Conservation (phyloP, 257 asterid species). For the Schizonepeta tenuifolia region DNA sequence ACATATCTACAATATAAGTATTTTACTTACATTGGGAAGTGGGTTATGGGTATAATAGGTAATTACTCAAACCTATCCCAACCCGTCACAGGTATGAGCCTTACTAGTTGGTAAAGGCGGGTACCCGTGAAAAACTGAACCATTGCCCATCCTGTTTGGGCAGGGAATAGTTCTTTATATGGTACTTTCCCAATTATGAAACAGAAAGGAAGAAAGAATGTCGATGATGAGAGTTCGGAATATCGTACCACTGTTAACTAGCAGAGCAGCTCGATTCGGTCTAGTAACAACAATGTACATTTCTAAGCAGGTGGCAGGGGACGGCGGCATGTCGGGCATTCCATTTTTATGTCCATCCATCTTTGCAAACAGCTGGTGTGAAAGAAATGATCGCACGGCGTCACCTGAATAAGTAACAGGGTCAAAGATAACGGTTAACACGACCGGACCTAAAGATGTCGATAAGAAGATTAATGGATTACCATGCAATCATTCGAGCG, state of each 20-base stretch:
- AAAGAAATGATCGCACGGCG: constrained; percentile 97
- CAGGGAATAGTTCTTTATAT: neutral
- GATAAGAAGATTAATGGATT: constrained; percentile 24
- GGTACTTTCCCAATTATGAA: neutral
- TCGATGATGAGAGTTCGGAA: neutral
- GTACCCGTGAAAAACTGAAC: no score
- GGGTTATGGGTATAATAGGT: no score
- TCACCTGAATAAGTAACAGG: constrained; percentile 53
- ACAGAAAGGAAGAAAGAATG: neutral
- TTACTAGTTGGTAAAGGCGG: no score
- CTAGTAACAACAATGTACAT: constrained; percentile 32
- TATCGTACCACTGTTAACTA: constrained; percentile 56
- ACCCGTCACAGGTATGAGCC: no score
- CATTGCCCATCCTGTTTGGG: no score
- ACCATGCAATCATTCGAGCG: constrained; percentile 93
- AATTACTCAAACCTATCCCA: no score
- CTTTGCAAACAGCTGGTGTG: constrained; percentile 88
- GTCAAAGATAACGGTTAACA: neutral
- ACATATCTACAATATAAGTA: no score
- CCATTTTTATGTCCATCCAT: constrained; percentile 99
- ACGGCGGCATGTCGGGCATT: constrained; percentile 97
- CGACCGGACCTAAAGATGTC: neutral
- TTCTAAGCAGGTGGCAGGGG: constrained; percentile 88
- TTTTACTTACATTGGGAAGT: no score
- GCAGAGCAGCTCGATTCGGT: constrained; percentile 36